Evolutionary conservation across 1,139 yeast genomes (phyloP), one percentile per base, ranked within the genome.

Genomic region (Yamadazyma kanchanaburiensis): DNA sequence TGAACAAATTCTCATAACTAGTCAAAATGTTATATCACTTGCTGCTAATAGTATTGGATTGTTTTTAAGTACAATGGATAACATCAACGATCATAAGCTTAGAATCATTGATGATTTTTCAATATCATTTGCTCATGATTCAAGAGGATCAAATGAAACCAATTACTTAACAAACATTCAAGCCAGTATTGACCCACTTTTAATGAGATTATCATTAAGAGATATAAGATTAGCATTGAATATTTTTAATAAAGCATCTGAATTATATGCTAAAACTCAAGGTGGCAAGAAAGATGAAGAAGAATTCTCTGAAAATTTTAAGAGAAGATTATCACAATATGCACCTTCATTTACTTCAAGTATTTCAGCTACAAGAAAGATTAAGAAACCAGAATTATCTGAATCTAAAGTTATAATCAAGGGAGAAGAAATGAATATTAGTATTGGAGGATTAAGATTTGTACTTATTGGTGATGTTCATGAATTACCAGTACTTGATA

Each of bases 401-500:
- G 20, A 18, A 18, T 48, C 64, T 1, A 59, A 56, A 7, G 60
- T 74, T 1, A 49, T 77, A 1, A 56, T 86, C 6, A 74, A 77
- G 35, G 89, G 85, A 0, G 98, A 91, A 54, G 80, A 77, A 28
- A 56, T 91, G 33, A 67, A 59, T 28, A 83, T 83, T 1, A 77
- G 77, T 30, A 59, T 88, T 42, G 94, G 87, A 14, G 98, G 98
- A 0, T 53, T 87, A 38, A 70, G 98, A 40, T 62, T 91, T 38
- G 95, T 94, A 2, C 62, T 91, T 28, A 87, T 94, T 45, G 98
- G 97, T 45, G 94, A 87, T 54, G 82, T 87, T 27, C 95, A 91
- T 51, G 98, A 91, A 53, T 68, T 94, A 38, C 98, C 99, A 0
- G 83, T 91, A 24, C 50, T 88, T 12, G 98, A 94, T 57, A 65